phyloP scores from a whole-genome alignment of 2,329 filamentous ascomycete genomes.

The Botryotinia narcissicola region DNA sequence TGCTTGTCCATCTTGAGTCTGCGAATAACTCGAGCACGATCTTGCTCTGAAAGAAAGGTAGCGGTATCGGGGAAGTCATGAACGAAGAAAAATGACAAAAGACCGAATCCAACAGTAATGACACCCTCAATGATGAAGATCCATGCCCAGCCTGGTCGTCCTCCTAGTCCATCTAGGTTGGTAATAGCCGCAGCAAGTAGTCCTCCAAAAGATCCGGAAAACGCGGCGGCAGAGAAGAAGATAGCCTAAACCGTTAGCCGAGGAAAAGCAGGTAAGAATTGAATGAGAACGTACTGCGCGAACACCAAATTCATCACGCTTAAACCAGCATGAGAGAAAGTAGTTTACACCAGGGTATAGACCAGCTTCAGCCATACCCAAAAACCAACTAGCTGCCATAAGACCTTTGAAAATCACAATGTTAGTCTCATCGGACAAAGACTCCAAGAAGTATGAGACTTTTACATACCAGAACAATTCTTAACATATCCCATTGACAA shows the following conservation, averaged over 20 bases:
- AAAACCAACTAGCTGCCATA: conserved; percentile 49
- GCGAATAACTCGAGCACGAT: conserved; percentile 67
- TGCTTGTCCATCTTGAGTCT: conserved; percentile 72
- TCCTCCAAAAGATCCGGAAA: conserved; percentile 50
- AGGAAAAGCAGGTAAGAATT: conserved; percentile 48
- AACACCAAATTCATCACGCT: conserved; percentile 57
- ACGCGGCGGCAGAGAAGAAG: conserved; percentile 55
- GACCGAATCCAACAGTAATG: conserved; percentile 44
- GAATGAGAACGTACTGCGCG: conserved; percentile 45
- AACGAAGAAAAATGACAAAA: conserved; percentile 26
- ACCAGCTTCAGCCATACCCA: conserved; percentile 72
- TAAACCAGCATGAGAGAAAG: conserved; percentile 77
- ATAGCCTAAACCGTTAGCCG: conserved; percentile 52
- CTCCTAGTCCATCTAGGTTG: conserved; percentile 45
- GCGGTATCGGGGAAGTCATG: conserved; percentile 49
- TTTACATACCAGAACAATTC: conserved; percentile 30
- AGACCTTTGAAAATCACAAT: conserved; percentile 19
- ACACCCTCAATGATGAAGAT: conserved; percentile 53
- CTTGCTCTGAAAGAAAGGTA: conserved; percentile 65
- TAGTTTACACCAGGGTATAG: conserved; percentile 79
- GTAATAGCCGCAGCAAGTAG: conserved; percentile 46
- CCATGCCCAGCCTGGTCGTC: conserved; percentile 48
- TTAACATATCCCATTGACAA: conserved; percentile 45
- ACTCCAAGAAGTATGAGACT: background rate
- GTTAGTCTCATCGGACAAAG: background rate